Evolutionary conservation across 2,329 filamentous ascomycete genomes (phyloP).

Genomic region (Aspergillus carbonarius): DNA sequence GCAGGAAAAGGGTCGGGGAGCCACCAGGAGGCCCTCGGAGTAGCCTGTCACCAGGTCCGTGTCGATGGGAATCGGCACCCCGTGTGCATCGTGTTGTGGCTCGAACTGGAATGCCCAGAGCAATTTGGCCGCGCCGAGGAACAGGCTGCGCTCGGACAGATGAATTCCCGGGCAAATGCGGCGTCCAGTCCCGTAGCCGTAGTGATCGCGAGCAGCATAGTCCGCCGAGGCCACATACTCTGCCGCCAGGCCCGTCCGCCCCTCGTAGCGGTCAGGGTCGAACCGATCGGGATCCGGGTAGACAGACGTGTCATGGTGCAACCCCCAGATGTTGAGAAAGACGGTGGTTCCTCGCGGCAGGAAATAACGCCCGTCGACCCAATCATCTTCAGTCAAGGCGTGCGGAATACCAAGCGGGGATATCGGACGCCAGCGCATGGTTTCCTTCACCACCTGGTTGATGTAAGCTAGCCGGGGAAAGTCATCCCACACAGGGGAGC

Average conservation of each 20-base stretch:
- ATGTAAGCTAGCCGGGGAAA: slow-evolving; percentile 38
- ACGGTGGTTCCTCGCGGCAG: slow-evolving; percentile 49
- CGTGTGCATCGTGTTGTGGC: not conserved
- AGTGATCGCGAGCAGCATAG: slow-evolving; percentile 32
- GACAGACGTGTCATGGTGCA: slow-evolving; percentile 26
- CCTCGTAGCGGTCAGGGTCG: slow-evolving; percentile 27
- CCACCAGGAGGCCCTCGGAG: not conserved
- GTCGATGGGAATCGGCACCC: not conserved
- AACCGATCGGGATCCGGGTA: slow-evolving; percentile 23
- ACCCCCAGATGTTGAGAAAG: slow-evolving; percentile 51
- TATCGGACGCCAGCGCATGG: slow-evolving; percentile 54
- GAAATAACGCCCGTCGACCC: slow-evolving; percentile 40
- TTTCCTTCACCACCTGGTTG: slow-evolving; percentile 56
- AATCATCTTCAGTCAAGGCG: slow-evolving; percentile 33
- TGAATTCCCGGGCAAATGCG: slow-evolving; percentile 35
- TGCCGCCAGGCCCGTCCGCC: slow-evolving; percentile 32
- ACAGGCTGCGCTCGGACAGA: slow-evolving; percentile 34
- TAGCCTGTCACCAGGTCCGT: not conserved
- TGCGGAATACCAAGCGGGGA: slow-evolving; percentile 17
- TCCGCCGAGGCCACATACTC: slow-evolving; percentile 37
- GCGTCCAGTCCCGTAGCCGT: slow-evolving; percentile 26
- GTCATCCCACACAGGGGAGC: slow-evolving; percentile 48
- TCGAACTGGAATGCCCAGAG: slow-evolving; percentile 32
- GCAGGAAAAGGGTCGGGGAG: not conserved
- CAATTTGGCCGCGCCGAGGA: slow-evolving; percentile 27